phyloP scores from a whole-genome alignment of 2,329 filamentous ascomycete genomes.

The Beauveria asiatica region DNA sequence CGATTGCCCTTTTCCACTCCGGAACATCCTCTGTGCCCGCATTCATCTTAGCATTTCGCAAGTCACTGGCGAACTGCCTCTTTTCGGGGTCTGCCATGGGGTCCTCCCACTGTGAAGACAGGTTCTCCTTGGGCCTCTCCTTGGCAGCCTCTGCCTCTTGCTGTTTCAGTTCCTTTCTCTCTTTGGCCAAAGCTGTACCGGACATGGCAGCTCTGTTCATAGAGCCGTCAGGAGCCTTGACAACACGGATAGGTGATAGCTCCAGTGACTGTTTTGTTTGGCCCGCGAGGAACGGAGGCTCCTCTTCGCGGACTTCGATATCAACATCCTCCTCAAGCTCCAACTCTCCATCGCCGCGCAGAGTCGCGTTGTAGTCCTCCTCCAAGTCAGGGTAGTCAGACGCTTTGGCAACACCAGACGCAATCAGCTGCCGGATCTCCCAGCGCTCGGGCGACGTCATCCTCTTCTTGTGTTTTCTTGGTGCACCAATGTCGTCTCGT shows the following conservation, averaged over 20 bases:
- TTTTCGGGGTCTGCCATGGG: slow-evolving; percentile 85
- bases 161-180: slow-evolving; percentile 79
- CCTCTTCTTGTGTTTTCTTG: slow-evolving; percentile 67
- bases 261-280: slow-evolving; percentile 96
- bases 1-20: slow-evolving; percentile 84
- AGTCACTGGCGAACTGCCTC: slow-evolving; percentile 79
- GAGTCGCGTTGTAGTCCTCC: slow-evolving; percentile 82
- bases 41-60: slow-evolving; percentile 58
- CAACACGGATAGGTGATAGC: slow-evolving; percentile 87
- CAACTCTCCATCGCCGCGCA: slow-evolving; percentile 78
- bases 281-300: slow-evolving; percentile 89
- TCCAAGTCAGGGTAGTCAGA: slow-evolving; percentile 92
- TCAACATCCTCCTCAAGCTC: slow-evolving; percentile 95
- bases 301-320: slow-evolving; percentile 92
- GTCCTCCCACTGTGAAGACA: slow-evolving; percentile 91
- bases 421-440: slow-evolving; percentile 95
- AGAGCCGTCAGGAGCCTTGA: slow-evolving; percentile 97
- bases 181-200: slow-evolving; percentile 78
- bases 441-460: slow-evolving; percentile 95
- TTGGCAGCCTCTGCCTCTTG: slow-evolving; percentile 74
- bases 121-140: slow-evolving; percentile 70
- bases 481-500: slow-evolving; percentile 31
- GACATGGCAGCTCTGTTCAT: slow-evolving; percentile 95
- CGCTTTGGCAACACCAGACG: slow-evolving; percentile 85
- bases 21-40: slow-evolving; percentile 62